phyloP scores from a whole-genome alignment of 139 green algal species.

The Helicosporidium sp. region DNA sequence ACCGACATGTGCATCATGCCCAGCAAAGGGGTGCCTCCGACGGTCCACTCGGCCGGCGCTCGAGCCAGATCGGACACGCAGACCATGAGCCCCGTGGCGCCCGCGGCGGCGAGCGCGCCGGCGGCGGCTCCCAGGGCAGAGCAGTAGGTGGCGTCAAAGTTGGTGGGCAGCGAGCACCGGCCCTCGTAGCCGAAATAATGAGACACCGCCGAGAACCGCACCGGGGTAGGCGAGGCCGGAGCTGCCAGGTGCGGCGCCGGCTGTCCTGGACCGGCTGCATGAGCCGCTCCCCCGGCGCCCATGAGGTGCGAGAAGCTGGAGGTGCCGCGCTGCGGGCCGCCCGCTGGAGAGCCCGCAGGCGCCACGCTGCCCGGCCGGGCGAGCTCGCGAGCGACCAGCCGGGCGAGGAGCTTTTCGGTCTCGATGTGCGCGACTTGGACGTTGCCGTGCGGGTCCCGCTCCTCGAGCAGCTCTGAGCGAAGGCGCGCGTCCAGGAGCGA shows the following conservation, averaged over 20 bases:
- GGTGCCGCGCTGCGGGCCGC: too few relatives aligned
- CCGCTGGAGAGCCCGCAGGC: slow-evolving; percentile 12
- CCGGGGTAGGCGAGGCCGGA: too few relatives aligned
- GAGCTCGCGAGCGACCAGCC: slow-evolving; percentile 15
- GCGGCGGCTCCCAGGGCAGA: slow-evolving; percentile 31
- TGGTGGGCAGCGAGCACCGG: slow-evolving; percentile 34
- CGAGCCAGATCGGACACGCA: slow-evolving; percentile 17
- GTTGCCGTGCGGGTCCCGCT: slow-evolving; percentile 48
- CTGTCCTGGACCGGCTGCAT: too few relatives aligned
- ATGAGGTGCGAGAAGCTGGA: too few relatives aligned
- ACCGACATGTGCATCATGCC: slow-evolving; percentile 37
- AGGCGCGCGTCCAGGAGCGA: too few relatives aligned
- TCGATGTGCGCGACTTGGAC: slow-evolving; percentile 25
- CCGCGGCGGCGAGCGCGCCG: slow-evolving; percentile 15
- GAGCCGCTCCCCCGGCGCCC: too few relatives aligned
- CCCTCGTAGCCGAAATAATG: slow-evolving; percentile 44
- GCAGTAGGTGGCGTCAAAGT: slow-evolving; percentile 48
- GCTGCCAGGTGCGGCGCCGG: too few relatives aligned
- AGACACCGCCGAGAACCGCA: slow-evolving; percentile 17
- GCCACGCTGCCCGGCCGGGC: slow-evolving; percentile 5
- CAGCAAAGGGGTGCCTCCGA: slow-evolving; percentile 33
- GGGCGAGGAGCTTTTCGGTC: slow-evolving; percentile 39
- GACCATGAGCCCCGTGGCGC: slow-evolving; percentile 39
- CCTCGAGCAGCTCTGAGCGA: slow-evolving; percentile 38
- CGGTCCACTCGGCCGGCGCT: slow-evolving; percentile 21